Percentiles rank a stretch among this genome's conserved stretches.
Conservation (phyloP, 441 rosid genomes). For the Pelargonium myrrhifolium region DNA sequence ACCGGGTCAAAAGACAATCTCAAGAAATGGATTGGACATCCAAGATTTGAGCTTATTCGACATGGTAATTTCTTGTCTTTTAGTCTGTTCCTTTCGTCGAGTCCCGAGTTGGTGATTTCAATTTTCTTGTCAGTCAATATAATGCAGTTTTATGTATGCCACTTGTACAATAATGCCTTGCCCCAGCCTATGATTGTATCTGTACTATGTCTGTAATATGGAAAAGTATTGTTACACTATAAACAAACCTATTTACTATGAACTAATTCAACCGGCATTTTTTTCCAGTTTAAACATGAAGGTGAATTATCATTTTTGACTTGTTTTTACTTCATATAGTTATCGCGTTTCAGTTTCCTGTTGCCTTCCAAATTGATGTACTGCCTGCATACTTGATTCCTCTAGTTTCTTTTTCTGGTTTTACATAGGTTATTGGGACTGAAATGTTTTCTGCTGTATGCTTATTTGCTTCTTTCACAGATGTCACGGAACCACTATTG, state of each 20-base stretch:
- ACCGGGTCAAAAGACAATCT: slow-evolving; percentile 92
- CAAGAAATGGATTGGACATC: slow-evolving; percentile 94
- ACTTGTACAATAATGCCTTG: no score
- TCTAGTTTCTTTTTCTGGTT: not conserved
- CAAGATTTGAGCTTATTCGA: slow-evolving; percentile 93
- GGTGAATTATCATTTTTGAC: no score
- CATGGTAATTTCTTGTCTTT: slow-evolving; percentile 48
- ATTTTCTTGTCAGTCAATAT: no score
- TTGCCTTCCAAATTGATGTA: not conserved
- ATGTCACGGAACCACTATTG: slow-evolving; percentile 78
- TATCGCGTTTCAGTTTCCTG: no score
- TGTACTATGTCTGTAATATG: no score
- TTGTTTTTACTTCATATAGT: no score
- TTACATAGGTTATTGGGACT: not conserved
- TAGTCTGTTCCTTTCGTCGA: not conserved
- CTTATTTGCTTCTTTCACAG: slow-evolving; percentile 24
- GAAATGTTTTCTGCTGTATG: not conserved
- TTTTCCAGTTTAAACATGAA: no score
- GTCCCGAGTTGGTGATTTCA: not conserved
- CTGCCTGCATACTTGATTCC: not conserved
- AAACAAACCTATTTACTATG: no score
- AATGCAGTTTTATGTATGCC: no score
- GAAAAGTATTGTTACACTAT: no score
- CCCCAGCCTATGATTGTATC: no score
- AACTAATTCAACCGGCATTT: no score